Base-by-base conservation (phyloP, 805 yeast genomes). In the Saturnispora kantuleensis region DNA sequence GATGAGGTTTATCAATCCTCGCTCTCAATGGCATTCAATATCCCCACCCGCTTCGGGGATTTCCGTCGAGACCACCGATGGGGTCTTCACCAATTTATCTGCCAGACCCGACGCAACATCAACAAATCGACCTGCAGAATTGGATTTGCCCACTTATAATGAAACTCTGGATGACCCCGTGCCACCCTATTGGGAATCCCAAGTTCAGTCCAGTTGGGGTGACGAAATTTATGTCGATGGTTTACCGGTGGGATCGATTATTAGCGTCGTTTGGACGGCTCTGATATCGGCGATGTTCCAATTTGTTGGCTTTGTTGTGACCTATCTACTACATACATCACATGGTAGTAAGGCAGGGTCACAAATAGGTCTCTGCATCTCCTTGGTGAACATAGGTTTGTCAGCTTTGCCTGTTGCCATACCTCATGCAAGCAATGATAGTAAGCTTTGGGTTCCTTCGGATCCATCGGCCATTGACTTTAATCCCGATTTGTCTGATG, bases 271-370 rank as follows among this genome's bases (percentile, higher is more conserved):
- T 5, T 90, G 98, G 97, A 90, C 89, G 64, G 71, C 79, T 52
- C 71, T 87, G 52, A 94, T 93, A 2, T 79, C 95, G 18, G 73
- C 86, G n/a, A 82, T 94, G 35, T 93, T 93, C 69, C 96, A 90
- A 63, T 85, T 84, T 60, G 82, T 90, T 30, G 98, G 98, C 3
- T 93, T 93, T 64, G 70, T 93, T 35, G 70, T 90, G 45, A 89
- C 97, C 7, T 93, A 89, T 59, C 67, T 90, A 38, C 69, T 93
- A 44, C 97, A 93, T 63, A 90, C 97, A 1, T 85, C 97, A 2
- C 98, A 93, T 60, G 97, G 97, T 5, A 95, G 97, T 4, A 87
- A 86, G 59, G 89, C 89, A 56, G 98, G 98, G 3, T 82, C 97
- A 1, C 70, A 95, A 49, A 84, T 90, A 15, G 98, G 98, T 0